Conservation (phyloP, 2,329 filamentous ascomycete species). For the Fusarium paranaense region DNA sequence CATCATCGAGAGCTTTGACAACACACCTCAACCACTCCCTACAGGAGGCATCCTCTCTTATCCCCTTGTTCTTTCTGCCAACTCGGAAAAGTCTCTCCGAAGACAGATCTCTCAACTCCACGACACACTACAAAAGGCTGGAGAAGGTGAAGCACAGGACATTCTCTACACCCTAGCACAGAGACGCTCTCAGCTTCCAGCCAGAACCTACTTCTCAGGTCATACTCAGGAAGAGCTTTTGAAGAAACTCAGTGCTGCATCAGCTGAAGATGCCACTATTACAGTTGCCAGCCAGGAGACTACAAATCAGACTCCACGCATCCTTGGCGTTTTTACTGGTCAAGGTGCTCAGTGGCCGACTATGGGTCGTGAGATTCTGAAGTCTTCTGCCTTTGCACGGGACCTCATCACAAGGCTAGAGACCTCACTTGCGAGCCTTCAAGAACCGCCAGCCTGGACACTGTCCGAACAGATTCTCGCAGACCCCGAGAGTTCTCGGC, state of each 20-base stretch:
- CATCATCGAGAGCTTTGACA: background rate
- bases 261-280: background rate
- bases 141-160: background rate
- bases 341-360: background rate
- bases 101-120: background rate
- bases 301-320: background rate
- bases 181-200: background rate
- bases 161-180: background rate
- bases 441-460: conserved; percentile 4
- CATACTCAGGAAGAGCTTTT: background rate
- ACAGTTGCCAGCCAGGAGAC: background rate
- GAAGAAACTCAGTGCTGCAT: background rate
- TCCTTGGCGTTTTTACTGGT: background rate
- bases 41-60: background rate
- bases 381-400: background rate
- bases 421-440: background rate
- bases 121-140: background rate
- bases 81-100: background rate
- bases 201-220: background rate
- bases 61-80: background rate
- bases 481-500: background rate
- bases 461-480: background rate
- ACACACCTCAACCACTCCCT: background rate
- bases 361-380: background rate
- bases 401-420: background rate